Conservation (phyloP, 106 monocot genomes). For the Platanthera zijinensis region DNA sequence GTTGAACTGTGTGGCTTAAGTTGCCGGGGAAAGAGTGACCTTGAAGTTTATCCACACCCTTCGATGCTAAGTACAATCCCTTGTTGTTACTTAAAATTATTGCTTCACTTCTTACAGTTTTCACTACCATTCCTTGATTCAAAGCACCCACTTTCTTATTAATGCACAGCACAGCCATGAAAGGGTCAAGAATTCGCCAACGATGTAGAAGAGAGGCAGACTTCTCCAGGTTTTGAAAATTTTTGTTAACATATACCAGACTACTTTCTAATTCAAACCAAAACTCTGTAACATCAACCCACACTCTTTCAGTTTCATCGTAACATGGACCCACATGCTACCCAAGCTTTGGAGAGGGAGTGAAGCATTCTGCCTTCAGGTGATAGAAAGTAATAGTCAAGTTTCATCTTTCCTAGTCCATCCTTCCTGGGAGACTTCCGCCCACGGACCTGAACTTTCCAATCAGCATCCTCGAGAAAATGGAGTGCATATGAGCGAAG, state of each 20-base stretch:
- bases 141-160: constrained; percentile 43
- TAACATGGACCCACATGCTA: constrained; percentile 42
- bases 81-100: constrained; percentile 15
- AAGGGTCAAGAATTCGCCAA: constrained; percentile 84
- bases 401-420: not conserved
- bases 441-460: constrained; percentile 27
- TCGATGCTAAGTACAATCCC: not conserved
- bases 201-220: constrained; percentile 22
- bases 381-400: constrained; percentile 22
- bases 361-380: constrained; percentile 23
- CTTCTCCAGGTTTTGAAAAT: constrained; percentile 6
- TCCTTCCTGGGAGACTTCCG: constrained; percentile 6
- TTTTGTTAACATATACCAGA: constrained; percentile 32
- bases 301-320: constrained; percentile 29
- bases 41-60: constrained; percentile 6
- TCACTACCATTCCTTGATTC: constrained; percentile 33
- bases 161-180: constrained; percentile 63
- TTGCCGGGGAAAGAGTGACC: not conserved
- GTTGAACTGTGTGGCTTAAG: constrained; percentile 5
- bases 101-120: constrained; percentile 39
- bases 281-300: constrained; percentile 49
- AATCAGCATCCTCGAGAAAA: constrained; percentile 49
- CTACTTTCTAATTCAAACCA: constrained; percentile 34
- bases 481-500: constrained; percentile 55
- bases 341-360: constrained; percentile 61